A percentile compares a stretch with the other conserved stretches of the same genome.
Conservation (phyloP, 805 yeast genomes). For the Ogataea pini region DNA sequence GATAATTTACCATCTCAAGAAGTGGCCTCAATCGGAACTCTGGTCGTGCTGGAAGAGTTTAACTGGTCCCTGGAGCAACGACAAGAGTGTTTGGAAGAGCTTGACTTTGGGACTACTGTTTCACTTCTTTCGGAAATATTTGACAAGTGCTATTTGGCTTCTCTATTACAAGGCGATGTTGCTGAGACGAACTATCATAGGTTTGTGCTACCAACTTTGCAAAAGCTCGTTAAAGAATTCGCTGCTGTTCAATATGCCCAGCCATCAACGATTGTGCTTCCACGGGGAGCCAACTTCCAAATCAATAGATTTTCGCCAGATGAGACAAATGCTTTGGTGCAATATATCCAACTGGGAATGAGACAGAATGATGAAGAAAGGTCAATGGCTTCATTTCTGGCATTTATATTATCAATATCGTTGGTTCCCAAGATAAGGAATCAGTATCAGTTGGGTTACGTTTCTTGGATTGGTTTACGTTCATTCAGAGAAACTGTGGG, state of each 20-base stretch:
- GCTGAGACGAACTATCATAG: slow-evolving; percentile 2
- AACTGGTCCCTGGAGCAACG: slow-evolving; percentile 58
- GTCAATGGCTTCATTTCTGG: slow-evolving; percentile 47
- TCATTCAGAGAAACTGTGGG: slow-evolving; percentile 55
- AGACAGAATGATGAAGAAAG: slow-evolving; percentile 38
- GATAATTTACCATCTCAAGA: slow-evolving; percentile 45
- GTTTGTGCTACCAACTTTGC: slow-evolving; percentile 14
- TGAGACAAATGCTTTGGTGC: slow-evolving; percentile 51
- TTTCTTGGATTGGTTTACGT: slow-evolving; percentile 57
- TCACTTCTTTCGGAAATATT: slow-evolving; percentile 34
- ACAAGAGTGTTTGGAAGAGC: slow-evolving; percentile 53
- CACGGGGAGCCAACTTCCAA: slow-evolving; percentile 38
- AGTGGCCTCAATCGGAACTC: slow-evolving; percentile 50
- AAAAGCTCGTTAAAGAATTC: slow-evolving; percentile 15
- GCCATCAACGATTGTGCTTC: slow-evolving; percentile 43
- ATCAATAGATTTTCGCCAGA: slow-evolving; percentile 44
- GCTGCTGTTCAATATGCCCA: slow-evolving; percentile 13
- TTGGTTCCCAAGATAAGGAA: slow-evolving; percentile 51
- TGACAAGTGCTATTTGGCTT: slow-evolving; percentile 35
- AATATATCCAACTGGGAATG: slow-evolving; percentile 58
- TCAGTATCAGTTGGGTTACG: slow-evolving; percentile 62
- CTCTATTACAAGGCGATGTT: slow-evolving; percentile 55
- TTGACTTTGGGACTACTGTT: slow-evolving; percentile 40
- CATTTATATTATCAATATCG: slow-evolving; percentile 46
- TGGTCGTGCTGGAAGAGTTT: slow-evolving; percentile 55